These are phyloP conservation scores for Nephelium lappaceum DNA, from an alignment of 345 rosid species.

Conservation along the genomic window DNA sequence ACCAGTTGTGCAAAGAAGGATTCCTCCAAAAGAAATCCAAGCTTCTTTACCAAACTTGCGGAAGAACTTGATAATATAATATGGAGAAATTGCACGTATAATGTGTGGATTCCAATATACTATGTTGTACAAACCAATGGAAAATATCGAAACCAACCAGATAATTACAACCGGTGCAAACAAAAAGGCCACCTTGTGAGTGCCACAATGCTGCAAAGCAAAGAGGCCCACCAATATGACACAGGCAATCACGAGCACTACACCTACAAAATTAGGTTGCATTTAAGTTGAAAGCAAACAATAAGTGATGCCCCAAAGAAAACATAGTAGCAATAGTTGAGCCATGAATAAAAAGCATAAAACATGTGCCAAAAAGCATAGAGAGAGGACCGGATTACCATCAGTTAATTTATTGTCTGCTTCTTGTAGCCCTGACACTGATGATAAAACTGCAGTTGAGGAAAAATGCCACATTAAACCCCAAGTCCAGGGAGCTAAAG, in stretches of 20 bases:
- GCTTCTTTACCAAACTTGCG: constrained; percentile 70
- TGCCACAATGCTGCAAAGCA: constrained; percentile 94
- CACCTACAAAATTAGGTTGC: constrained; percentile 46
- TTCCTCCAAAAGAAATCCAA: constrained; percentile 96
- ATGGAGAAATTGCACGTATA: constrained; percentile 71
- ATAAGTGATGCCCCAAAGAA: not conserved
- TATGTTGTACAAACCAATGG: constrained; percentile 74
- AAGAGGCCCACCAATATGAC: constrained; percentile 88
- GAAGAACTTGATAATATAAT: constrained; percentile 76
- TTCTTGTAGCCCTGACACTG: constrained; percentile 77
- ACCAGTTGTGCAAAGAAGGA: constrained; percentile 90
- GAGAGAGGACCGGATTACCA: constrained; percentile 44
- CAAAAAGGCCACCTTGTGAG: constrained; percentile 83
- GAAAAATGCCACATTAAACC: constrained; percentile 6
- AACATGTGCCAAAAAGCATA: not conserved
- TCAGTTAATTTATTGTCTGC: constrained; percentile 47
- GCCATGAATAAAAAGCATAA: constrained; percentile 4
- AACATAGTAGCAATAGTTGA: constrained; percentile 2
- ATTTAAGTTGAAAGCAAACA: constrained; percentile 20
- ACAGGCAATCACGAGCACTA: constrained; percentile 68
- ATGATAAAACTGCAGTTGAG: constrained; percentile 72
- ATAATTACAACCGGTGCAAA: constrained; percentile 86
- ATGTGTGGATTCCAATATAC: constrained; percentile 80
- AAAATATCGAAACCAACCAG: constrained; percentile 78
- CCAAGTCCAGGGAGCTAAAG: constrained; percentile 9